Conservation (phyloP, 257 asterid genomes). For the Vinca minor region DNA sequence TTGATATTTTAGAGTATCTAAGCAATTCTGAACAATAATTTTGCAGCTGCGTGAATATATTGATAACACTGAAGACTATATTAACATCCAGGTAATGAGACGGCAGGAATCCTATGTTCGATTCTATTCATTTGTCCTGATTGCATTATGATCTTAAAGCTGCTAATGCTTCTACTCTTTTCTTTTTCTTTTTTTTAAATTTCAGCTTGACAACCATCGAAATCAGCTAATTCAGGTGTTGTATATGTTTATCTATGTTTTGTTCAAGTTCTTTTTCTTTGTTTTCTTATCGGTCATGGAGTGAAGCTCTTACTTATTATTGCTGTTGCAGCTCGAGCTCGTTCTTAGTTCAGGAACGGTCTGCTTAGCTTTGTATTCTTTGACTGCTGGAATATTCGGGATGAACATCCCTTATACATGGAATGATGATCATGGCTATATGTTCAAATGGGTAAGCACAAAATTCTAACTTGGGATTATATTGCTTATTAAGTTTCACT, state of each 20-base stretch:
- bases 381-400: conserved; percentile 73
- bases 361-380: conserved; percentile 44
- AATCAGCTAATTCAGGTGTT: conserved; percentile 91
- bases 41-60: conserved; percentile 83
- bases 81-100: conserved; percentile 79
- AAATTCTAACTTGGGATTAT: not conserved
- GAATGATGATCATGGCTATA: conserved; percentile 43
- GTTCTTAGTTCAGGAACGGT: conserved; percentile 78
- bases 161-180: too few species aligned
- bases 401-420: conserved; percentile 89
- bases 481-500: not conserved
- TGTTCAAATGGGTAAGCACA: conserved; percentile 81
- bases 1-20: not conserved
- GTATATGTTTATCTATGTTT: not conserved
- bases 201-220: conserved; percentile 91
- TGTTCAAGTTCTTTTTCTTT: too few species aligned
- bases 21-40: conserved; percentile 1
- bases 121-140: conserved; percentile 9
- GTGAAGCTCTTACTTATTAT: not conserved
- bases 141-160: conserved; percentile 7
- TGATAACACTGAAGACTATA: conserved; percentile 91
- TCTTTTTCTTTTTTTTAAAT: conserved; percentile 9
- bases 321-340: conserved; percentile 67
- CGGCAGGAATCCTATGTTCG: not conserved
- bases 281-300: not conserved